Evolutionary conservation across 441 rosid species (phyloP).

Genomic region (Populus hybrid): DNA sequence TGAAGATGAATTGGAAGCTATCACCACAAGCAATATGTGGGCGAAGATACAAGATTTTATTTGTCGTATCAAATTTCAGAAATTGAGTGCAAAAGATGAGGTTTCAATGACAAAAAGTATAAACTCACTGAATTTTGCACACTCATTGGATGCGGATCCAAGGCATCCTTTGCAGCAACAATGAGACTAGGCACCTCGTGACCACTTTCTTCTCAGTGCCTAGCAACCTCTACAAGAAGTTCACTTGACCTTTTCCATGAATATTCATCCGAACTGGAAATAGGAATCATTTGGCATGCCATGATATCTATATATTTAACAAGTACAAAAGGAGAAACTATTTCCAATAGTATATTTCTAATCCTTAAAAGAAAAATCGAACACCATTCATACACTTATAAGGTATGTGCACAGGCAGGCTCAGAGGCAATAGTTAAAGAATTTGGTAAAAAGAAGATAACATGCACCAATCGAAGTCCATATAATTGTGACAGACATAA

Average conservation of each 20-base stretch:
- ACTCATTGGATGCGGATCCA: conserved; percentile 67
- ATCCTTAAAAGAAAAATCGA: neutral
- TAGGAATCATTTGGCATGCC: conserved; percentile 19
- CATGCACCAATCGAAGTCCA: neutral
- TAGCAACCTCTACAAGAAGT: conserved; percentile 74
- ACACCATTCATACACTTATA: neutral
- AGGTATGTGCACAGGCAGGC: neutral
- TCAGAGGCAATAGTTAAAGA: neutral
- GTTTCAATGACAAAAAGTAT: conserved; percentile 14
- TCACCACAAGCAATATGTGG: neutral
- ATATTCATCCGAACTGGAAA: conserved; percentile 63
- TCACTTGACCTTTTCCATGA: conserved; percentile 83
- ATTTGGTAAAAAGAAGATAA: neutral
- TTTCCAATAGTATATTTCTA: neutral
- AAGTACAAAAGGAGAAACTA: neutral
- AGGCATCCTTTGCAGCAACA: conserved; percentile 84
- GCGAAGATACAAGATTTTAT: too few relatives aligned
- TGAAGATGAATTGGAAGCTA: conserved; percentile 22
- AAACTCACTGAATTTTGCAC: conserved; percentile 77
- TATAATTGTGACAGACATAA: neutral
- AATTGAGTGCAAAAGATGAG: neutral
- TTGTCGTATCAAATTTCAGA: too few relatives aligned
- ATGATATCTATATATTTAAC: neutral
- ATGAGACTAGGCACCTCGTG: conserved; percentile 84
- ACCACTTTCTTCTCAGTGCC: conserved; percentile 76